Conservation (phyloP, 352 stramenopile species). For the Phytophthora meadii region DNA sequence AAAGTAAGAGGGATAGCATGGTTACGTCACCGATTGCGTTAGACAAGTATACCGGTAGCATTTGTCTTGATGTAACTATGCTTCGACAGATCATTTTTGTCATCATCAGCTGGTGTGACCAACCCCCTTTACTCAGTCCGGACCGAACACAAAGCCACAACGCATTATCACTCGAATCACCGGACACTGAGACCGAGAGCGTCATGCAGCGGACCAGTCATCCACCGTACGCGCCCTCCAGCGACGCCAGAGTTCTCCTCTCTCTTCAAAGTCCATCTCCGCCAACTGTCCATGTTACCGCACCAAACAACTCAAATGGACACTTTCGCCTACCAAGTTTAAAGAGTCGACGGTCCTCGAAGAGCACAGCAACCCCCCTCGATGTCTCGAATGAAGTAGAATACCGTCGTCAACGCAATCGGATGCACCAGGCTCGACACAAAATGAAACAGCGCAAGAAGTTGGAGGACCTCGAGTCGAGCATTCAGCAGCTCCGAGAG, state of each 20-base stretch:
- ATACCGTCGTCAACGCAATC: conserved; percentile 18
- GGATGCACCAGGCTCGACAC: conserved; percentile 24
- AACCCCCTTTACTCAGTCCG: conserved; percentile 6
- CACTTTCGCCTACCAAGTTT: conserved; percentile 3
- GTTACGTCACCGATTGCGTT: conserved; percentile 4
- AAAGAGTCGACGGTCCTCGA: neutral
- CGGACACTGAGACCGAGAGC: neutral
- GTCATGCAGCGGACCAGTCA: neutral
- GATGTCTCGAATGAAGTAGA: neutral
- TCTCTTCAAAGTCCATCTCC: conserved; percentile 5
- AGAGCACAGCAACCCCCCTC: neutral
- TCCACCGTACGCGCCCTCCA: neutral
- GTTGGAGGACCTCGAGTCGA: conserved; percentile 10
- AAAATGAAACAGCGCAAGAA: conserved; percentile 23
- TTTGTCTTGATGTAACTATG: too few species aligned
- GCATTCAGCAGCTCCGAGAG: conserved; percentile 3
- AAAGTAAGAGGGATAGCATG: neutral
- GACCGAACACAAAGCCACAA: conserved; percentile 2
- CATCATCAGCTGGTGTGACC: conserved; percentile 5
- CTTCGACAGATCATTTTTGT: conserved; percentile 1
- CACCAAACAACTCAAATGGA: neutral
- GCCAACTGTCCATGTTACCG: conserved; percentile 4
- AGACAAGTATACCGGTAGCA: too few species aligned
- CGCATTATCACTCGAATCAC: conserved; percentile 14
- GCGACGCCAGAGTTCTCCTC: neutral